Evolutionary conservation across 768 basidiomycete species (phyloP), one percentile per base, ranked within the genome.

Genomic region (Mrakia gelida): DNA sequence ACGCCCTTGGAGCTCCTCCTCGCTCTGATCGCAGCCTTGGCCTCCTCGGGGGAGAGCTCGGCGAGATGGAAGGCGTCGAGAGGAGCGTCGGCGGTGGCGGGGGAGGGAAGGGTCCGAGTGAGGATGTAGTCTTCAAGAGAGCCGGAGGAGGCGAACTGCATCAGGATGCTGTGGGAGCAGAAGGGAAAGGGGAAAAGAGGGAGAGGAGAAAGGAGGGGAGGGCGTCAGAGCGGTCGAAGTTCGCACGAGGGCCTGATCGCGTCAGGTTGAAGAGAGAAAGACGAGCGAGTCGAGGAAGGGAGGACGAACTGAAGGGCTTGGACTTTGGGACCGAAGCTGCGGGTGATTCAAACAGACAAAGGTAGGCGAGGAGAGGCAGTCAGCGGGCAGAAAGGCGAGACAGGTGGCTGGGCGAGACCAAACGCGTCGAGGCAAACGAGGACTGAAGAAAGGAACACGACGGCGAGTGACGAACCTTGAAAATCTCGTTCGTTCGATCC

Each of bases 401-500:
- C 38, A 52, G 49, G 16, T 16, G 18, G 18, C 18, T 45, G 49
- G 45, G 15, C 15, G 45, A 49, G 41, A 15, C 45, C 15, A 10
- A 15, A 41, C 61, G 32, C 30, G 26, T 76, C 30, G 26, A 73
- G n/a, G n/a, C n/a, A 9, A 11, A 43, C 26, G 21, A 49, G 41
- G 13, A 18, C 30, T 9, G 41, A 15, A 76, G 18, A 28, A 43
- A 0, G 59, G 26, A 8, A 56, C 10, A 59, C n/a, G 59, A 61
- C 38, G 23, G 28, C 0, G 23, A n/a, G n/a, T n/a, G 68, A 62
- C 82, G 76, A 62, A 83, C 83, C 80, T 80, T 2, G 94, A 95
- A 85, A 97, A 96, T 79, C 91, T 91, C 75, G 88, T 89, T 0
- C 88, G 87, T 83, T 98, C 95, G 32, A 98, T 88, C 95, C 95